phyloP scores from a whole-genome alignment of 2,329 filamentous ascomycete genomes.

The Didymella keratinophila region DNA sequence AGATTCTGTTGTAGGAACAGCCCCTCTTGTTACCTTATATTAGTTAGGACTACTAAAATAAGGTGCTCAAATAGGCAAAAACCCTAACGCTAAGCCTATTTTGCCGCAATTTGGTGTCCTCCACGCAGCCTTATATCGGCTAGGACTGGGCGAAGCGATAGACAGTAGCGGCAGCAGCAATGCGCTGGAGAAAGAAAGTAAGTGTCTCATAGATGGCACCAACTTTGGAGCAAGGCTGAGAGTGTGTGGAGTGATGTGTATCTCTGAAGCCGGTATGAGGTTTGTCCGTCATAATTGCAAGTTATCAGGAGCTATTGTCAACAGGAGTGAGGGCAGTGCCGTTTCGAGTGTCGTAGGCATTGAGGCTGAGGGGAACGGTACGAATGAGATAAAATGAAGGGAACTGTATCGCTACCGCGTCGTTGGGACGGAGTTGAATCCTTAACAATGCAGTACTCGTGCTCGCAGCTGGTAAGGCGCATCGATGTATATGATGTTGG shows the following conservation, averaged over 20 bases:
- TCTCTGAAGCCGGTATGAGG: background rate
- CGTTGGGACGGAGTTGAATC: background rate
- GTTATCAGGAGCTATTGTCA: background rate
- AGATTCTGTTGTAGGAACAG: no score
- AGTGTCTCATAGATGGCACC: background rate
- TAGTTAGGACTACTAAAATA: no score
- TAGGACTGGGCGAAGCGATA: background rate
- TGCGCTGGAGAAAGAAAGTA: background rate
- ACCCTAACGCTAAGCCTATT: no score
- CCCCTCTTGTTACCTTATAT: no score
- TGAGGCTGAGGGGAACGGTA: background rate
- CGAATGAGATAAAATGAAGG: no score
- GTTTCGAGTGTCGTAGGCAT: background rate
- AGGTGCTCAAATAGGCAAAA: no score
- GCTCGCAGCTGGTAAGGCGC: background rate
- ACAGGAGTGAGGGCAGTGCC: background rate
- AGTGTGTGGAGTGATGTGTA: background rate
- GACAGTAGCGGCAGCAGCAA: background rate
- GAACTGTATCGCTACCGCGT: no score
- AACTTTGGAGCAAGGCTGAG: background rate
- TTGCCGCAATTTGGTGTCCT: no score
- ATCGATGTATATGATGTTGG: background rate
- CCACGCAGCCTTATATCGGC: no score
- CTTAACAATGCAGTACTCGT: background rate
- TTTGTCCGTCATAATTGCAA: background rate